Base-by-base conservation (phyloP, 257 asterid genomes). In the Nicotiana noctiflora region DNA sequence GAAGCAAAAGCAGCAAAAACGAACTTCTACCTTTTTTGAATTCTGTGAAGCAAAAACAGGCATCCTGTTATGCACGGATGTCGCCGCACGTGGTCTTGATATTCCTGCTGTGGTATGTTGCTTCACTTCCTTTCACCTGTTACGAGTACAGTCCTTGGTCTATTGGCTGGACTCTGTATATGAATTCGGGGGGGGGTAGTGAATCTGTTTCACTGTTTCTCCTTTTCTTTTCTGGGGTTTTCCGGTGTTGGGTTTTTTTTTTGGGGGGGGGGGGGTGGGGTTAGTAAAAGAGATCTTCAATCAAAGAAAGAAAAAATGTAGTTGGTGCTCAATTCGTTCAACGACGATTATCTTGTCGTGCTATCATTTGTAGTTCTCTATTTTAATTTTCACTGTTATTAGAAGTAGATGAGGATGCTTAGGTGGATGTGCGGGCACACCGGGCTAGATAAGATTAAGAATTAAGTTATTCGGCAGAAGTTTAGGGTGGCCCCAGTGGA, bases 41-140 rank as follows among this genome's bases (percentile, higher is more conserved):
- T 96, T 92, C 84, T 91, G 97, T 87, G 88, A 90, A 83, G 95
- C 96, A 18, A 91, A 92, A 81, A 92, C 89, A 86, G 99, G 99
- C 70, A 90, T 96, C 79, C 84, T 94, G 79, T 87, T 96, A 79
- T 94, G 99, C 82, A 96, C 99, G 0, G 98, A 96, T 80, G 98
- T 96, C 12, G 99, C 98, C 23, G 98, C 99, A 72, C 98, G 99
- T 84, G 99, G 99, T 79, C 97, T 96, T 81, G 98, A 96, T 88
- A 94, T 96, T 86, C 99, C 98, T 76, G 86, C 92, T 75, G 98
- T 96, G 98, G 99, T 96, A 94, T 82, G 89, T 61, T 84, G 32
- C 75, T 70, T 82, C 70, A 52, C 84, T 70, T 76, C 44, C 12
- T 51, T 51, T 6, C 56, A 11, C 55, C 55, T 15, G 15, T 72